Conservation (phyloP, 495 filamentous ascomycete genomes). For the Hypoxylon fuscum region DNA sequence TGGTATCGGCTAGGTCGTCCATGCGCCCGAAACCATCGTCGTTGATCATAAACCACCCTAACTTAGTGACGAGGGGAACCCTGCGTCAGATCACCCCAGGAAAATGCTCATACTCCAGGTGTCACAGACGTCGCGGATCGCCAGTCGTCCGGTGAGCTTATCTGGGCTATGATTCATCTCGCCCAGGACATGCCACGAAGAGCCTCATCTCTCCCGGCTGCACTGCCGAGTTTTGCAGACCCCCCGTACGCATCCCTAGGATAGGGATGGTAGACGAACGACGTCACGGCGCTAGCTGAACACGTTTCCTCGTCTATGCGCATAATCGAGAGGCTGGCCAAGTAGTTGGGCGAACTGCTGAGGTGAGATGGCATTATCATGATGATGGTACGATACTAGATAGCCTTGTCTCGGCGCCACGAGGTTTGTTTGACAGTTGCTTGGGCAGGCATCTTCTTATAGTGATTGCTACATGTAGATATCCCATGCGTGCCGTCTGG, state of each 20-base stretch:
- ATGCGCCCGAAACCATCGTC: constrained; percentile 13
- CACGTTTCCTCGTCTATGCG: neutral
- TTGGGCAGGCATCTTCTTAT: neutral
- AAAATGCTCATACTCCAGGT: constrained; percentile 21
- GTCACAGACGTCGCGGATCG: constrained; percentile 38
- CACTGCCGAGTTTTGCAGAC: neutral
- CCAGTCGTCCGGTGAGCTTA: constrained; percentile 17
- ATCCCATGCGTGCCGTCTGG: neutral
- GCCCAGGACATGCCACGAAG: neutral
- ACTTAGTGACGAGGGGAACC: neutral
- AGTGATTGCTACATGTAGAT: neutral
- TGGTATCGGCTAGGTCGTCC: neutral
- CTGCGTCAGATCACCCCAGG: constrained; percentile 8
- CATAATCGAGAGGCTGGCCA: neutral
- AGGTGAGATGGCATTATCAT: neutral
- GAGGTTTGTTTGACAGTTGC: constrained; percentile 2
- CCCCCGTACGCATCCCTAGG: neutral
- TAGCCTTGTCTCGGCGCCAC: neutral
- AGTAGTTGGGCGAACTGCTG: neutral
- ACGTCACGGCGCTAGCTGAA: no score
- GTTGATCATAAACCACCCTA: neutral
- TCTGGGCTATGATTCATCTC: neutral
- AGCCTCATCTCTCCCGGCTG: constrained; percentile 15
- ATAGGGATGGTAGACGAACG: no score
- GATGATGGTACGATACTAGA: constrained; percentile 3